Evolutionary conservation across 1,284 basidiomycete species (phyloP).

Genomic region (Puccinia horiana): DNA sequence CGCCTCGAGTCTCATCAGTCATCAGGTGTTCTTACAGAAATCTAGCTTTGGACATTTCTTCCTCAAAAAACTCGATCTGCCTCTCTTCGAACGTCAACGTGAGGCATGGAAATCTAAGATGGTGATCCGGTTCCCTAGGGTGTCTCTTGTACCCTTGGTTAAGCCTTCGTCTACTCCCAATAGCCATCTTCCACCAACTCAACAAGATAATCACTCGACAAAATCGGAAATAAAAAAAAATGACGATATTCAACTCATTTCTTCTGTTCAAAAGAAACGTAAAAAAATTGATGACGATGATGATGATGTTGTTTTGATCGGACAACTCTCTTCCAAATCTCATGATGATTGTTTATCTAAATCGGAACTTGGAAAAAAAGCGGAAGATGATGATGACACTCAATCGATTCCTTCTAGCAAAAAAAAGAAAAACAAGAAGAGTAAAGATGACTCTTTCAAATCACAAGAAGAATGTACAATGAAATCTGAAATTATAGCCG

Average conservation of each 20-base stretch:
- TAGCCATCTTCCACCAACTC: neutral
- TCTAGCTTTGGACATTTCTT: slow-evolving; percentile 86
- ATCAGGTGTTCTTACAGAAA: slow-evolving; percentile 63
- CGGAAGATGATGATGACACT: too few species aligned
- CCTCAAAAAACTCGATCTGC: slow-evolving; percentile 72
- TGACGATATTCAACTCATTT: too few species aligned
- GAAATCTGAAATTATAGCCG: too few species aligned
- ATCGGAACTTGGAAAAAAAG: too few species aligned
- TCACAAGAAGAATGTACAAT: too few species aligned
- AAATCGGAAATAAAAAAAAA: too few species aligned
- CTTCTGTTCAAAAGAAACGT: too few species aligned
- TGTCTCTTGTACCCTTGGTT: neutral
- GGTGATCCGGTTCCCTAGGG: neutral
- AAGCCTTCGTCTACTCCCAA: neutral
- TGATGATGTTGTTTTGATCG: too few species aligned
- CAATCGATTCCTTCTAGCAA: neutral
- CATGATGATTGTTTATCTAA: too few species aligned
- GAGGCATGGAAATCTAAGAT: slow-evolving; percentile 73
- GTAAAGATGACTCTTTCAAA: too few species aligned
- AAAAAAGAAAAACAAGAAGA: neutral
- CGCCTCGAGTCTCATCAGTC: slow-evolving; percentile 24
- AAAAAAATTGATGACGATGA: too few species aligned
- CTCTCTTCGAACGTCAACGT: slow-evolving; percentile 73
- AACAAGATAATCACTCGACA: neutral
- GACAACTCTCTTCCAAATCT: too few species aligned